Conservation (phyloP, 805 yeast genomes). For the Ogataea pilisensis region DNA sequence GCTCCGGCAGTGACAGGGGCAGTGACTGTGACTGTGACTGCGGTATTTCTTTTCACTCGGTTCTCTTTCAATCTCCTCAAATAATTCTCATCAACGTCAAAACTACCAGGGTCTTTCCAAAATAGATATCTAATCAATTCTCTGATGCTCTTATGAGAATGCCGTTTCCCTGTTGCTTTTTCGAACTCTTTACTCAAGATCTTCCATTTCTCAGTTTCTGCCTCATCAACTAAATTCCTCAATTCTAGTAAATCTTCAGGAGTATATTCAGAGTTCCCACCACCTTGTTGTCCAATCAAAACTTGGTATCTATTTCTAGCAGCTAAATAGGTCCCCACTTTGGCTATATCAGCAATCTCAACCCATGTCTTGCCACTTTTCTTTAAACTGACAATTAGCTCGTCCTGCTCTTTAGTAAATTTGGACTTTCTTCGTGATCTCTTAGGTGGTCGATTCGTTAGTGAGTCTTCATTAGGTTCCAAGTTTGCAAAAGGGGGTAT, state of each 20-base stretch:
- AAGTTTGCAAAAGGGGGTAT: conserved; percentile 27
- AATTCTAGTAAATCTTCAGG: conserved; percentile 48
- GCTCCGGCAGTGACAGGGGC: too few relatives aligned
- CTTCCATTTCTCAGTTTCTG: conserved; percentile 67
- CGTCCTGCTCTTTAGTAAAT: conserved; percentile 66
- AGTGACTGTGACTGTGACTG: too few relatives aligned
- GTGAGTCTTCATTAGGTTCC: conserved; percentile 19
- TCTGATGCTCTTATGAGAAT: conserved; percentile 51
- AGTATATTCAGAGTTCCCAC: conserved; percentile 63
- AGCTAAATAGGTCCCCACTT: conserved; percentile 63
- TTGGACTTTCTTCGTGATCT: conserved; percentile 62
- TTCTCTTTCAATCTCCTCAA: conserved; percentile 39
- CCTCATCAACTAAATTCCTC: conserved; percentile 56
- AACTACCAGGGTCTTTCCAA: conserved; percentile 48
- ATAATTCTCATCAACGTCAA: conserved; percentile 51
- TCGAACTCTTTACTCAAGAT: conserved; percentile 59
- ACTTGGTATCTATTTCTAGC: conserved; percentile 79
- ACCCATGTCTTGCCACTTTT: conserved; percentile 65
- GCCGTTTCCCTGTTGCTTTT: conserved; percentile 47
- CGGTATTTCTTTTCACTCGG: too few relatives aligned
- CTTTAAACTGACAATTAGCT: conserved; percentile 56
- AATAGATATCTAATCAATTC: conserved; percentile 51
- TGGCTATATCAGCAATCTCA: conserved; percentile 63
- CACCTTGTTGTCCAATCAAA: conserved; percentile 78
- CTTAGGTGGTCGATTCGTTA: conserved; percentile 31